Evolutionary conservation across 2,329 filamentous ascomycete species (phyloP).

Genomic region (Colletotrichum musicola): DNA sequence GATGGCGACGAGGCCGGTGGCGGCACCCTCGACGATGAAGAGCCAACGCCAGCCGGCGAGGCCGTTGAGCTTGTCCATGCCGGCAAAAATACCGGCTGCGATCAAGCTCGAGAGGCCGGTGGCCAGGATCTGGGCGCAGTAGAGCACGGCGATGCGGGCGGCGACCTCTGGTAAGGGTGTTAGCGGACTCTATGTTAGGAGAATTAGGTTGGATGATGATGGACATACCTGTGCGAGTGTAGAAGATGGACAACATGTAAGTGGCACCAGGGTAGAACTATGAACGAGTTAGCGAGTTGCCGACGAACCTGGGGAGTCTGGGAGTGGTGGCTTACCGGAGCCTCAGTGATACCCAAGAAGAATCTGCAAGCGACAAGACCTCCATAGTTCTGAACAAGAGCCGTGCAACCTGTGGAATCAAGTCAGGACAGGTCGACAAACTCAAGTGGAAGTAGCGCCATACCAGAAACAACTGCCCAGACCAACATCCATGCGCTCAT

Average conservation of each 20-base stretch:
- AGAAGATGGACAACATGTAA: constrained; percentile 51
- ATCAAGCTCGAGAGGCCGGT: constrained; percentile 76
- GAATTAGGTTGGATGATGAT: not conserved
- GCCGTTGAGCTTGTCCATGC: constrained; percentile 67
- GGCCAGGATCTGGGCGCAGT: constrained; percentile 73
- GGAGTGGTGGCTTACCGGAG: constrained; percentile 44
- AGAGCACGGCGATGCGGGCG: constrained; percentile 68
- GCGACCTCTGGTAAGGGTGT: constrained; percentile 63
- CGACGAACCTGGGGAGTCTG: too few relatives aligned
- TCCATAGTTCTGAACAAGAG: constrained; percentile 50
- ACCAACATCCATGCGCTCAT: constrained; percentile 56
- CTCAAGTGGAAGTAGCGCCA: not conserved
- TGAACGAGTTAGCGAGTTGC: not conserved
- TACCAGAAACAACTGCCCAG: constrained; percentile 54
- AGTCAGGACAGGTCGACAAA: not conserved
- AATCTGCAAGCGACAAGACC: constrained; percentile 53
- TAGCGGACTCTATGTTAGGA: not conserved
- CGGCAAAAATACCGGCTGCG: constrained; percentile 72
- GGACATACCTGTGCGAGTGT: constrained; percentile 47
- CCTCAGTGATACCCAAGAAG: constrained; percentile 55
- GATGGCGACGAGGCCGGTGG: constrained; percentile 71
- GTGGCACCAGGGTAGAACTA: constrained; percentile 55
- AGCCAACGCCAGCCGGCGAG: constrained; percentile 75
- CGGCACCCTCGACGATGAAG: constrained; percentile 69
- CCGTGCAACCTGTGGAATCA: constrained; percentile 46